Conservation (phyloP, 306 rosid genomes). For the Dryas alaskensis region DNA sequence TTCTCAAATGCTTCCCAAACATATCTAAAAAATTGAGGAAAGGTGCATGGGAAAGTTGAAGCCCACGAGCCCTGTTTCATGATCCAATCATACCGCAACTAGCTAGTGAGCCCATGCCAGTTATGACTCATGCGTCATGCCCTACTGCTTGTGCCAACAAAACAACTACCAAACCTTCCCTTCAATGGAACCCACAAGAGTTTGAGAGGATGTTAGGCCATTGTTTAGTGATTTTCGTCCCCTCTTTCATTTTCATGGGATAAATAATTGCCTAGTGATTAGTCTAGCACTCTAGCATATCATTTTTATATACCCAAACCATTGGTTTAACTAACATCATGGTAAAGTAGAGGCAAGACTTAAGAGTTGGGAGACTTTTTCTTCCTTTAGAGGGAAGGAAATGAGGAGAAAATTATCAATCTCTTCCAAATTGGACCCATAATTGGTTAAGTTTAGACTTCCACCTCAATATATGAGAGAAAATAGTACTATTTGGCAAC, state of each 20-base stretch:
- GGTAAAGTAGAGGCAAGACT: background rate
- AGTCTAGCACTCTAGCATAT: background rate
- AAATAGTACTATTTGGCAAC: too few species aligned
- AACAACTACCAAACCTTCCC: slow-evolving; percentile 9
- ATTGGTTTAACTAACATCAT: background rate
- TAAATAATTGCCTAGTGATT: slow-evolving; percentile 14
- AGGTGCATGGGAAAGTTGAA: slow-evolving; percentile 32
- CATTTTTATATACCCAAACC: background rate
- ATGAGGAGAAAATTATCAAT: too few species aligned
- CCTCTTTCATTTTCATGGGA: slow-evolving; percentile 4
- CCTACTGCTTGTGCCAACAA: slow-evolving; percentile 20
- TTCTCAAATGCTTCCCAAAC: slow-evolving; percentile 11
- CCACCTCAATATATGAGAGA: too few species aligned
- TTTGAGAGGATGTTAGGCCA: background rate
- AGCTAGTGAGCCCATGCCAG: slow-evolving; percentile 56
- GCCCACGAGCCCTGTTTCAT: slow-evolving; percentile 77
- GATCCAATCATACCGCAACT: slow-evolving; percentile 57
- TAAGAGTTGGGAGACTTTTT: too few species aligned
- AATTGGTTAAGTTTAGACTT: too few species aligned
- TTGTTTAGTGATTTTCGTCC: slow-evolving; percentile 6
- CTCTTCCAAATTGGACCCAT: too few species aligned
- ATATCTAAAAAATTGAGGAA: slow-evolving; percentile 28
- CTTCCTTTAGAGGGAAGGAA: too few species aligned
- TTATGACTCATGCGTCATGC: slow-evolving; percentile 13
- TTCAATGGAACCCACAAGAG: slow-evolving; percentile 13